A percentile compares a stretch with the other conserved stretches of the same genome.
Evolutionary conservation across 768 basidiomycete genomes (phyloP).

Genomic region (Trametes punicea): DNA sequence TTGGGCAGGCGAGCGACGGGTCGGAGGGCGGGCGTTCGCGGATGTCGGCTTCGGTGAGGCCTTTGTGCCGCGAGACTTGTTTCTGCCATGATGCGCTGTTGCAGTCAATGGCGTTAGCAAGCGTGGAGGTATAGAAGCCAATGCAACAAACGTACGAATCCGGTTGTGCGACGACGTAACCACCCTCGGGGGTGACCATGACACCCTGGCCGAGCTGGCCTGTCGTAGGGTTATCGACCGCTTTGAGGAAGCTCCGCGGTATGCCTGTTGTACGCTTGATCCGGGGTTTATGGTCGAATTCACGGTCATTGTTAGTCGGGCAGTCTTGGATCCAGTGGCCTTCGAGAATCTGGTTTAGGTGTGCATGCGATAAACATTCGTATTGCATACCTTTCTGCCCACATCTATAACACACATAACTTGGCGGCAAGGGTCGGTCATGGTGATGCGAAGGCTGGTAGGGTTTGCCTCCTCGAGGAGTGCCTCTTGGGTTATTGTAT

Average conservation of each 20-base stretch:
- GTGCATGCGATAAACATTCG: neutral
- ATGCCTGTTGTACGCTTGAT: conserved; percentile 99
- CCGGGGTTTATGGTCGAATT: conserved; percentile 89
- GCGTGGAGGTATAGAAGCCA: neutral
- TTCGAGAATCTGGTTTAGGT: conserved; percentile 32
- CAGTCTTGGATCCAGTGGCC: conserved; percentile 99
- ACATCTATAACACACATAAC: conserved; percentile 98
- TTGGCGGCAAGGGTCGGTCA: conserved; percentile 83
- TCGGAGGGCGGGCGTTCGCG: conserved; percentile 84
- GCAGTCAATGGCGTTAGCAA: conserved; percentile 37
- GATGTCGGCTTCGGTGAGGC: conserved; percentile 82
- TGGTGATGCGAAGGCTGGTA: conserved; percentile 48
- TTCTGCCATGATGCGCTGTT: conserved; percentile 91
- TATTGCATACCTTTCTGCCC: conserved; percentile 82
- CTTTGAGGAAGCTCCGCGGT: conserved; percentile 94
- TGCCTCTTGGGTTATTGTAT: conserved; percentile 65
- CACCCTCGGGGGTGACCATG: conserved; percentile 98
- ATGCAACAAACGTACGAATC: conserved; percentile 68
- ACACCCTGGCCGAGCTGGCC: conserved; percentile 78
- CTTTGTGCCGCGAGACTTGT: conserved; percentile 75
- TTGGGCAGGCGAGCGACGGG: conserved; percentile 74
- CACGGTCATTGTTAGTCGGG: conserved; percentile 94
- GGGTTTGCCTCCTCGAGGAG: conserved; percentile 58
- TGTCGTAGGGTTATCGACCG: conserved; percentile 82
- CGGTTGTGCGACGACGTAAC: conserved; percentile 95